Percentiles rank a stretch among this genome's conserved stretches.
phyloP scores from a whole-genome alignment of 169 alveolate species.

The Cyclospora cayetanensis region DNA sequence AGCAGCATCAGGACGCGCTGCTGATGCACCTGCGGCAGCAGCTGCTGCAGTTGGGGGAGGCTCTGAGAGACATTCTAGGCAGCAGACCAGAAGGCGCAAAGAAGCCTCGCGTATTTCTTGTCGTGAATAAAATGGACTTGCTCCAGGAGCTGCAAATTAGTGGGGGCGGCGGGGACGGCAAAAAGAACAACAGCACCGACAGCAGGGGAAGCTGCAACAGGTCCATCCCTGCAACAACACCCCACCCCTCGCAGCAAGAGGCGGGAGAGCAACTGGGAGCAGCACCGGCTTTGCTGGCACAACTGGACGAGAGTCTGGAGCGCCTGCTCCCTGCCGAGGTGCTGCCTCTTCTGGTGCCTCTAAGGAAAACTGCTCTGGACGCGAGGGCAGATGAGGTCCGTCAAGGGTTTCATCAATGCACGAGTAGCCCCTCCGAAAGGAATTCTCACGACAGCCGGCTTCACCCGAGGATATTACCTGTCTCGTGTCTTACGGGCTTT shows the following conservation, averaged over 20 bases:
- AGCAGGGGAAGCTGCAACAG: background rate
- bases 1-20: background rate
- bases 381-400: too few relatives aligned
- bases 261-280: background rate
- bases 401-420: too few relatives aligned
- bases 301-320: background rate
- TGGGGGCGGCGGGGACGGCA: background rate
- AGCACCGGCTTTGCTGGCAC: background rate
- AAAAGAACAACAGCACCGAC: constrained; percentile 6
- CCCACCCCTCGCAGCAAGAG: background rate
- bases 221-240: background rate
- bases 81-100: background rate
- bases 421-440: background rate
- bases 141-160: background rate
- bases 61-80: background rate
- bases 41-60: background rate
- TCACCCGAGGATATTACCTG: background rate
- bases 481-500: background rate
- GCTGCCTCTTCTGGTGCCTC: background rate
- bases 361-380: too few relatives aligned
- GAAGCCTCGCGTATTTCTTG: background rate
- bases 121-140: background rate
- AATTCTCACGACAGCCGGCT: background rate
- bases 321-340: background rate
- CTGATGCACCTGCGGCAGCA: background rate